Percentiles rank a stretch among this genome's conserved stretches.
Evolutionary conservation across 2,329 filamentous ascomycete species (phyloP).

Genomic region (Epichloe scottii): DNA sequence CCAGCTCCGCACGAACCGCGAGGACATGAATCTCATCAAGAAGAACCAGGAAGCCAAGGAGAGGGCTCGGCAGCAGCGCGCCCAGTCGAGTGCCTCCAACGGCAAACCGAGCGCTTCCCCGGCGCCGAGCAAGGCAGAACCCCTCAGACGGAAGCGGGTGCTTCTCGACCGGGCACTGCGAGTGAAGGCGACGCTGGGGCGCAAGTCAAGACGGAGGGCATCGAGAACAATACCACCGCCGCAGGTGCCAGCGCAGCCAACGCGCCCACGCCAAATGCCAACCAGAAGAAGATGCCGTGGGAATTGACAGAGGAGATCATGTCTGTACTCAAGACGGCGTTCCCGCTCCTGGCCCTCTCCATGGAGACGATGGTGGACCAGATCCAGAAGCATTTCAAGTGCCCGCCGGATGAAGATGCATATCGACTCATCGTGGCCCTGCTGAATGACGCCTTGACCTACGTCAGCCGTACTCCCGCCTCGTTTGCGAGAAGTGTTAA

Average conservation of each 20-base stretch:
- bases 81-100: constrained; percentile 31
- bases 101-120: constrained; percentile 35
- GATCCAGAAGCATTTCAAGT: constrained; percentile 98
- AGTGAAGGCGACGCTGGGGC: constrained; percentile 31
- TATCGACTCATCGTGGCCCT: constrained; percentile 95
- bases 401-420: constrained; percentile 93
- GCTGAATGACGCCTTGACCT: constrained; percentile 87
- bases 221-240: constrained; percentile 20
- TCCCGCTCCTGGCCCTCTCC: constrained; percentile 85
- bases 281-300: constrained; percentile 72
- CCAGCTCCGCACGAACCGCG: constrained; percentile 79
- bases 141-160: constrained; percentile 22
- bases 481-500: constrained; percentile 88
- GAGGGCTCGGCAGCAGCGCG: constrained; percentile 39
- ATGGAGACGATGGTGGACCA: constrained; percentile 99
- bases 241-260: constrained; percentile 12
- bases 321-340: constrained; percentile 89
- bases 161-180: constrained; percentile 38
- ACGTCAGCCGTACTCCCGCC: constrained; percentile 75
- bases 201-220: constrained; percentile 32
- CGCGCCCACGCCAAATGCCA: constrained; percentile 13
- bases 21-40: constrained; percentile 88
- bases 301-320: constrained; percentile 94
- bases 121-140: constrained; percentile 40
- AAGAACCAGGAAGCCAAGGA: constrained; percentile 74